Evolutionary conservation across 2,329 filamentous ascomycete species (phyloP).

Genomic region (Exophiala dermatitidis): DNA sequence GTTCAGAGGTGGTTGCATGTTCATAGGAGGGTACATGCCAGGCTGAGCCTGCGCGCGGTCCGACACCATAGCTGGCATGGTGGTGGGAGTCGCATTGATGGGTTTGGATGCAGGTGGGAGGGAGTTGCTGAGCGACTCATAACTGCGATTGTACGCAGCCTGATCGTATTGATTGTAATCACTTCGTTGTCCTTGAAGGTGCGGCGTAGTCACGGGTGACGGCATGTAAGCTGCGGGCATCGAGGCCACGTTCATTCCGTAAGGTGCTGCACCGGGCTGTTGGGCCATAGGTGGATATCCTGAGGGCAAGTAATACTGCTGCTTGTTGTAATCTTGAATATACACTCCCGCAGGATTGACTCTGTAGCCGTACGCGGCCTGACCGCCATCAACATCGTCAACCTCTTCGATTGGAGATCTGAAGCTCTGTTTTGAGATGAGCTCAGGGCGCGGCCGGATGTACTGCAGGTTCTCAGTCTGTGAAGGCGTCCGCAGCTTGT

Average conservation of each 20-base stretch:
- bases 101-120: constrained; percentile 20
- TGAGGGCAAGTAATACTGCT: constrained; percentile 19
- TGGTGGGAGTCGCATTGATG: constrained; percentile 22
- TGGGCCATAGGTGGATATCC: constrained; percentile 23
- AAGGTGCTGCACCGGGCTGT: constrained; percentile 17
- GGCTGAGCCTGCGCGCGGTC: constrained; percentile 19
- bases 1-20: constrained; percentile 24
- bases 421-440: constrained; percentile 59
- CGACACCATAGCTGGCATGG: constrained; percentile 23
- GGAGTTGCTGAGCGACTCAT: constrained; percentile 19
- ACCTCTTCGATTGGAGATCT: constrained; percentile 58
- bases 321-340: constrained; percentile 17
- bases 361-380: constrained; percentile 37
- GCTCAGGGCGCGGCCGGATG: constrained; percentile 50
- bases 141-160: constrained; percentile 21
- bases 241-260: constrained; percentile 20
- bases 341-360: constrained; percentile 28
- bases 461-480: constrained; percentile 46
- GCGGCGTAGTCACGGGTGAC: constrained; percentile 16
- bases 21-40: constrained; percentile 27
- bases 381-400: constrained; percentile 40
- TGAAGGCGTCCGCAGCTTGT: constrained; percentile 53
- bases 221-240: constrained; percentile 23
- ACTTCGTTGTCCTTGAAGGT: constrained; percentile 18
- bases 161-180: constrained; percentile 26